phyloP scores from a whole-genome alignment of 805 yeast genomes.

The Hanseniaspora valbyensis region DNA sequence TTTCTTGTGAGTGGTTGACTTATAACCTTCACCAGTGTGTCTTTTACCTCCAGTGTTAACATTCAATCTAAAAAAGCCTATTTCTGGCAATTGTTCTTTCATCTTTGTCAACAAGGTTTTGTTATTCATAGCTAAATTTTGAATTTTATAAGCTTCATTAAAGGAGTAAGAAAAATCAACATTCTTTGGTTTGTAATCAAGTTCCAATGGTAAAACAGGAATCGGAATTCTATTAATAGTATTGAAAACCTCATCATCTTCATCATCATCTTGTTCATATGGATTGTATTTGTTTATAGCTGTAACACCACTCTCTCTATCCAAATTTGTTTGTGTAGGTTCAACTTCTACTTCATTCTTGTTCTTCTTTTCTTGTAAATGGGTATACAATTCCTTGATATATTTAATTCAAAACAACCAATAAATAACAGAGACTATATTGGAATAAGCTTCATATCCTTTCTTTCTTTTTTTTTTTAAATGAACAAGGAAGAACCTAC shows the following conservation, averaged over 20 bases:
- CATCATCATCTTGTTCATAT: neutral
- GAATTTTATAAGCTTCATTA: conserved; percentile 4
- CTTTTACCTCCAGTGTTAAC: conserved; percentile 18
- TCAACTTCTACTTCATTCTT: conserved; percentile 8
- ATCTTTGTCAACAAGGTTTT: conserved; percentile 4
- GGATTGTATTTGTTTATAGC: neutral
- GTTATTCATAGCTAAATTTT: conserved; percentile 4
- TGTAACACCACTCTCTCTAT: conserved; percentile 2
- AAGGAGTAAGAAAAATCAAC: conserved; percentile 3
- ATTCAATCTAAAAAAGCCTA: conserved; percentile 40
- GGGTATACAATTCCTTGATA: no score
- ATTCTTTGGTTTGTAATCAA: conserved; percentile 9
- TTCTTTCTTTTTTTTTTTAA: conserved; percentile 16
- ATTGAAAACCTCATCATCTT: neutral
- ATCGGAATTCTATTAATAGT: neutral
- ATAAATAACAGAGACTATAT: no score
- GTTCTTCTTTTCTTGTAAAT: no score
- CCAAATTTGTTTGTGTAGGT: no score
- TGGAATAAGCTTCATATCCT: conserved; percentile 14
- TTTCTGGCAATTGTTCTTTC: conserved; percentile 35
- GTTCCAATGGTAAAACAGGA: neutral
- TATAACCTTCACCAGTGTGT: neutral
- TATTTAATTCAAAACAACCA: no score
- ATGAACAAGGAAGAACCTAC: no score
- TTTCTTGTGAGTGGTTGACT: conserved; percentile 14